Evolutionary conservation across 2,329 filamentous ascomycete species (phyloP).

Genomic region (Hypoxylon sp.): DNA sequence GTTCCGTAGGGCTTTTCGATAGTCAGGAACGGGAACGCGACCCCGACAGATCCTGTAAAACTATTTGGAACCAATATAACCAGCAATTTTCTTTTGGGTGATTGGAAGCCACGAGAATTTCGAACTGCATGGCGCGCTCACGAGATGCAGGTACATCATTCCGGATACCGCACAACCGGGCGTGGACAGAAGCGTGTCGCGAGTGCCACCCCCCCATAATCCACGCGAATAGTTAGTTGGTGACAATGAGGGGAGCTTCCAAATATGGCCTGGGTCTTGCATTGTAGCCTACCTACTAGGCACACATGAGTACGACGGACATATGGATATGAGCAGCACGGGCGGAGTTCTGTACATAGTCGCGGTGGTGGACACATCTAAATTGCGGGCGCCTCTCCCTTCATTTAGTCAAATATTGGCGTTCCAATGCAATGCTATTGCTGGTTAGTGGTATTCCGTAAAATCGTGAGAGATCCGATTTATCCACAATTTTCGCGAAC

Average conservation of each 20-base stretch:
- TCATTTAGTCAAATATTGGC: constrained; percentile 29
- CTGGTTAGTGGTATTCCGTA: constrained; percentile 20
- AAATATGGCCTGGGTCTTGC: constrained; percentile 25
- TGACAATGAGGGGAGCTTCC: constrained; percentile 30
- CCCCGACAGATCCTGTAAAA: constrained; percentile 17
- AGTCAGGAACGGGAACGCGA: constrained; percentile 41
- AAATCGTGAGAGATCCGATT: constrained; percentile 31
- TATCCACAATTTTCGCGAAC: constrained; percentile 34
- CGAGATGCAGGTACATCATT: constrained; percentile 40
- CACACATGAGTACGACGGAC: constrained; percentile 2
- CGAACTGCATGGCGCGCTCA: constrained; percentile 29
- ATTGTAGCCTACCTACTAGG: constrained; percentile 9
- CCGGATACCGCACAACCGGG: constrained; percentile 30
- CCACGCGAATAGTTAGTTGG: constrained; percentile 32
- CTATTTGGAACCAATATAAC: constrained; percentile 17
- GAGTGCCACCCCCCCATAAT: constrained; percentile 24
- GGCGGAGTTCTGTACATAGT: constrained; percentile 9
- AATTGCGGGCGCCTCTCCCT: constrained; percentile 11
- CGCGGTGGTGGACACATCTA: constrained; percentile 1
- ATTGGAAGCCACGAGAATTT: constrained; percentile 39
- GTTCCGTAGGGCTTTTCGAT: constrained; percentile 38
- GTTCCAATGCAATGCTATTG: constrained; percentile 11
- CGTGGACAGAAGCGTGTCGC: constrained; percentile 23
- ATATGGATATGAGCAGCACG: not conserved
- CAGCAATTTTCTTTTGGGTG: constrained; percentile 11